phyloP scores from a whole-genome alignment of 73 alveolate genomes.

The Stentor coeruleus region DNA sequence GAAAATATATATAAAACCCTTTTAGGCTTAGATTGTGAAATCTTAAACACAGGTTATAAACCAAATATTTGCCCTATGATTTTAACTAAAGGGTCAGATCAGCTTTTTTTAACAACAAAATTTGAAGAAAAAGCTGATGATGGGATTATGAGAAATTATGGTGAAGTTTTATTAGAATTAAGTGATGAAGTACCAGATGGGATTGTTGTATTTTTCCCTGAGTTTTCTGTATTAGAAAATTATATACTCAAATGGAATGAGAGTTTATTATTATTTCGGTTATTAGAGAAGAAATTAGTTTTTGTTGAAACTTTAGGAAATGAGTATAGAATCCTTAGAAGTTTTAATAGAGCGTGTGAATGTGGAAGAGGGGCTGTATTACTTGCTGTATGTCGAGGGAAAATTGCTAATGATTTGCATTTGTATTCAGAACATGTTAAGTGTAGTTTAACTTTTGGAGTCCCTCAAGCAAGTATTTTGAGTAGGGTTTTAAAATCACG shows the following conservation, averaged over 20 bases:
- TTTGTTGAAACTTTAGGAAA: conserved; percentile 75
- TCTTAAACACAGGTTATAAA: conserved; percentile 29
- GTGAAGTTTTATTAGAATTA: conserved; percentile 71
- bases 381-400: conserved; percentile 81
- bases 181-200: conserved; percentile 86
- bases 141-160: conserved; percentile 77
- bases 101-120: conserved; percentile 43
- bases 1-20: conserved; percentile 50
- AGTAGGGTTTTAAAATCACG: conserved; percentile 68
- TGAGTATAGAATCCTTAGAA: conserved; percentile 57
- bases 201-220: conserved; percentile 73
- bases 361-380: conserved; percentile 91
- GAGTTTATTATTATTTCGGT: conserved; percentile 61
- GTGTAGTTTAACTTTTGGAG: conserved; percentile 81
- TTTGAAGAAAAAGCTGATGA: conserved; percentile 72
- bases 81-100: conserved; percentile 61
- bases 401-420: conserved; percentile 82
- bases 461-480: conserved; percentile 68
- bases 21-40: conserved; percentile 31
- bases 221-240: conserved; percentile 68
- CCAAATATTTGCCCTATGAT: conserved; percentile 51
- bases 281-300: conserved; percentile 67
- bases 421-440: conserved; percentile 76
- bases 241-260: conserved; percentile 79
- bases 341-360: conserved; percentile 72